Evolutionary conservation across 75 land plant genomes (phyloP).

Genomic region (Cryptomeria japonica): DNA sequence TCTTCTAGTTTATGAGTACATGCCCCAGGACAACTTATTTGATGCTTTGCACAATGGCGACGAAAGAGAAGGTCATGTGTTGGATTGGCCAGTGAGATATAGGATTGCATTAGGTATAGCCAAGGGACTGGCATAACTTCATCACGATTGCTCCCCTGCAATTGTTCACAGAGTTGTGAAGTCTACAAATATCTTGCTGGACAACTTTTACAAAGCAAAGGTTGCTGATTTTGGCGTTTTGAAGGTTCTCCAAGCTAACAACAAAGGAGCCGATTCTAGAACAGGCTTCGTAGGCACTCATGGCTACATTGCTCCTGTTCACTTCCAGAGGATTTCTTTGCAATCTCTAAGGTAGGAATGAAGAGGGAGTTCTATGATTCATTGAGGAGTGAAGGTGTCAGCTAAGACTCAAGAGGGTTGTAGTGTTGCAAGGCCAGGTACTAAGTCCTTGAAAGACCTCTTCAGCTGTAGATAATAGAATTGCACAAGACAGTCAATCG

Average conservation of each 20-base stretch:
- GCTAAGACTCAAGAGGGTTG: no score
- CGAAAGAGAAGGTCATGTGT: conserved; percentile 33
- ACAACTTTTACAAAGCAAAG: conserved; percentile 65
- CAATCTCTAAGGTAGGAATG: no score
- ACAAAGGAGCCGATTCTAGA: conserved; percentile 20
- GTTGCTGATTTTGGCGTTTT: conserved; percentile 93
- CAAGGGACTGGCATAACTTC: conserved; percentile 76
- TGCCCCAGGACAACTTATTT: conserved; percentile 82
- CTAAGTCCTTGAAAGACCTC: no score
- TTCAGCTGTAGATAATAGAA: no score
- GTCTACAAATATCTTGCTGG: conserved; percentile 81
- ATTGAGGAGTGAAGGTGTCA: no score
- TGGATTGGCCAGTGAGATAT: conserved; percentile 74
- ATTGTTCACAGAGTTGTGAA: conserved; percentile 90
- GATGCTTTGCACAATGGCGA: conserved; percentile 59
- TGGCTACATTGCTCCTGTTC: conserved; percentile 94
- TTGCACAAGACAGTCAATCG: no score
- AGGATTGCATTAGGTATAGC: conserved; percentile 84
- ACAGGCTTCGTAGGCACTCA: conserved; percentile 73
- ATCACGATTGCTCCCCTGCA: conserved; percentile 80
- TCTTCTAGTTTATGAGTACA: conserved; percentile 83
- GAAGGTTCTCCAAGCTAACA: conserved; percentile 35
- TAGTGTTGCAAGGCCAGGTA: no score
- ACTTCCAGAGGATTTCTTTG: no score
- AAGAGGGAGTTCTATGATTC: no score